These are phyloP conservation scores for Phytopythium boreale DNA, from an alignment of 352 stramenopile genomes.

Conservation along the genomic window DNA sequence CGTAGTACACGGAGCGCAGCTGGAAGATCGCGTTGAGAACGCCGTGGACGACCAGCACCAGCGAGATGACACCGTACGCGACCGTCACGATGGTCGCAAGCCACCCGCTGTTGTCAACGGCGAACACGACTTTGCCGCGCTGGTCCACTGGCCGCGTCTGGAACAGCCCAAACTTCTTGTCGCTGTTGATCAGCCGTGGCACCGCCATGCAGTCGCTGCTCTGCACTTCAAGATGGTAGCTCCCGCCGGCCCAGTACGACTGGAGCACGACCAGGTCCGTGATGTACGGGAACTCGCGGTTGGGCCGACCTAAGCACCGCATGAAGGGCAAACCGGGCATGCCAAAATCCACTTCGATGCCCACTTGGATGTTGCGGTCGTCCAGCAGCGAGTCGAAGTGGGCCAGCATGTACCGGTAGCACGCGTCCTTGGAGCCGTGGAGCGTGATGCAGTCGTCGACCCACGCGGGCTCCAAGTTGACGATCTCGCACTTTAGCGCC, in stretches of 20 bases:
- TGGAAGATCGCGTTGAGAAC: constrained; percentile 50
- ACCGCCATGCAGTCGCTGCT: constrained; percentile 48
- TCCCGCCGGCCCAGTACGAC: constrained; percentile 49
- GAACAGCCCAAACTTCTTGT: constrained; percentile 52
- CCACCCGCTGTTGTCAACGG: constrained; percentile 41
- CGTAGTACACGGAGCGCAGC: constrained; percentile 36
- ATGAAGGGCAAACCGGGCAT: constrained; percentile 43
- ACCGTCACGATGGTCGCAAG: constrained; percentile 29
- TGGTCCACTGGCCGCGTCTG: constrained; percentile 35
- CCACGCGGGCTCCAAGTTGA: constrained; percentile 39
- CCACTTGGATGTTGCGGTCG: constrained; percentile 35
- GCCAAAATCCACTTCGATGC: constrained; percentile 40
- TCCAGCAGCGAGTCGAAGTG: constrained; percentile 39
- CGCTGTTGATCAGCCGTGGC: constrained; percentile 32
- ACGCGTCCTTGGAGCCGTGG: constrained; percentile 25
- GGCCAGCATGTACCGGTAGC: constrained; percentile 49
- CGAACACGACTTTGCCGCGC: constrained; percentile 34
- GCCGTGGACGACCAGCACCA: constrained; percentile 39
- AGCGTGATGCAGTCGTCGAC: constrained; percentile 29
- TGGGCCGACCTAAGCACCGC: constrained; percentile 39
- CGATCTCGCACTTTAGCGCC: constrained; percentile 31
- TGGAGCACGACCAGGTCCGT: constrained; percentile 62
- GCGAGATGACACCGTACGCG: constrained; percentile 43
- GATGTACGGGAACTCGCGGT: constrained; percentile 42
- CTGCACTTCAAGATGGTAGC: constrained; percentile 50